Base-by-base conservation (phyloP, 257 asterid genomes). In the Primulina eburnea region DNA sequence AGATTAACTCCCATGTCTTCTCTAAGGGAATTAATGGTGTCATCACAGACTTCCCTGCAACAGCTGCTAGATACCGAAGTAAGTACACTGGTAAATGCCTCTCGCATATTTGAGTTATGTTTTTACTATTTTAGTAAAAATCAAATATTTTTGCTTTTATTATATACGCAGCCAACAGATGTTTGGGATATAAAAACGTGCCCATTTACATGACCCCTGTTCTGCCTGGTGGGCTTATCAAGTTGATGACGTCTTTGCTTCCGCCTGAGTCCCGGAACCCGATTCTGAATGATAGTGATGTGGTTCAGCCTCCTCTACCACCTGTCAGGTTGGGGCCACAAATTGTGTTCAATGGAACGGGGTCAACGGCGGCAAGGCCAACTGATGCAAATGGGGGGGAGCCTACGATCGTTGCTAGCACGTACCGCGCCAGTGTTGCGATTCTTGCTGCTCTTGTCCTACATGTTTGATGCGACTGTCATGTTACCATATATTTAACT, bases 201-300 rank as follows among this genome's bases (percentile, higher is more conserved):
- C 97, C 97, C 5, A 0, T 21, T 4, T 94, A 94, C 82, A 91
- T 91, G 96, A 2, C n/a, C 7, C 83, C 95, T 0, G 83, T 62
- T 71, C 34, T 1, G 68, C 95, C 99, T 1, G 92, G 86, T 7
- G 60, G 76, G 53, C 96, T 94, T 61, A 0, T 87, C n/a, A 8
- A 26, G 11, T 29, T 82, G 12, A 80, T 91, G 82, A 3, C 66
- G 24, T 1, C 52, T 35, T 8, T 76, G 50, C 99, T 97, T n/a
- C 97, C 95, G 20, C 87, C 96, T 0, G 74, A 82, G 78, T 86
- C 97, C 73, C 99, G 97, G 12, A 68, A 16, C 28, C 92, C 96
- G 0, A 33, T 85, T 70, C 89, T 94, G 58, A 69, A 64, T 0
- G 95, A 83, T 40, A 47, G 32, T 6, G 82, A 82, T 69, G 90